Conservation (phyloP, 108 stramenopile species). For the Cyclotella atomus region DNA sequence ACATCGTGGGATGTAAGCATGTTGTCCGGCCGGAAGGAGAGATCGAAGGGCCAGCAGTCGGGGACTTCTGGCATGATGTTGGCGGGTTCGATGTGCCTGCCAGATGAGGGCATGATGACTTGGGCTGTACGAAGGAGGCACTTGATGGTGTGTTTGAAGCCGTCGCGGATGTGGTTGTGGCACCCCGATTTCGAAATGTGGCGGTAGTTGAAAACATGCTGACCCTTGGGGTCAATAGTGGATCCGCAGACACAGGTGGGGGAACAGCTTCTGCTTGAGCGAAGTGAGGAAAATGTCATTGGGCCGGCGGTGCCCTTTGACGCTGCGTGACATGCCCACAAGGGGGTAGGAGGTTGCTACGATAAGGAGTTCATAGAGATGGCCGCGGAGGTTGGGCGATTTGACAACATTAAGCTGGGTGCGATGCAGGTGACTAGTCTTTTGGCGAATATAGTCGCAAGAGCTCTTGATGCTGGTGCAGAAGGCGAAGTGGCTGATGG, state of each 20-base stretch:
- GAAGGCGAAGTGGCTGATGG: not conserved
- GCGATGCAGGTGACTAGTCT: not conserved
- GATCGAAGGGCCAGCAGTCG: not conserved
- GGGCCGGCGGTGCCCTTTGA: not conserved
- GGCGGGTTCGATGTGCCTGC: not conserved
- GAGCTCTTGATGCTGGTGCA: not conserved
- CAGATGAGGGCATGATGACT: not conserved
- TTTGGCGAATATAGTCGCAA: not conserved
- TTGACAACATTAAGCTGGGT: not conserved
- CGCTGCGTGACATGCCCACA: not conserved
- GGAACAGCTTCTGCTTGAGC: not conserved
- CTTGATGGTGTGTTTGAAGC: not conserved
- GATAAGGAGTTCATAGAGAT: not conserved
- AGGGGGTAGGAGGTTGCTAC: not conserved
- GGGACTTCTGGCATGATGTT: not conserved
- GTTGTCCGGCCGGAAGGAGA: not conserved
- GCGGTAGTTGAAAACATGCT: not conserved
- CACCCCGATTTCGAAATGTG: not conserved
- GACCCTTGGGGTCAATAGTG: conserved; percentile 1
- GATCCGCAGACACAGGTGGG: not conserved
- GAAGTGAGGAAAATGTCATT: not conserved
- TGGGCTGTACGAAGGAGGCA: not conserved
- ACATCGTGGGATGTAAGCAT: not conserved
- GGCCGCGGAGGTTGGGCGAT: not conserved
- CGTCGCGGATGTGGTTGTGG: conserved; percentile 3